Evolutionary conservation across 163 green algal genomes (phyloP), one percentile per base, ranked within the genome.

Genomic region (Chlorella variabilis): DNA sequence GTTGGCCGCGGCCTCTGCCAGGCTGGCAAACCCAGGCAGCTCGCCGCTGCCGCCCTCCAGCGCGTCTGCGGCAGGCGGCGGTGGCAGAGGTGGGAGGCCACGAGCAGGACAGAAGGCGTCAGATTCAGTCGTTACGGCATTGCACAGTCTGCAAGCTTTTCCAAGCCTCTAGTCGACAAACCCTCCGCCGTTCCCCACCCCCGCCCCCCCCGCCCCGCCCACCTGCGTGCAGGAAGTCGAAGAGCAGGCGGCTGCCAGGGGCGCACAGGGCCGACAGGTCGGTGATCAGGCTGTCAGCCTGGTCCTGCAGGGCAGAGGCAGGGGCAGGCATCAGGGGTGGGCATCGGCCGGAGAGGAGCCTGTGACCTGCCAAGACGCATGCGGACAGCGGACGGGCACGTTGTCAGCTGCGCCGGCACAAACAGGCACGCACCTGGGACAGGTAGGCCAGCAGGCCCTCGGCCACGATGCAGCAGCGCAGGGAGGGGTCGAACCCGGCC

Each of bases 361-460:
- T n/a, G n/a, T n/a, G n/a, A n/a, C n/a, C n/a, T n/a, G n/a, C n/a
- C n/a, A n/a, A n/a, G n/a, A n/a, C n/a, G n/a, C n/a, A n/a, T n/a
- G n/a, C n/a, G n/a, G n/a, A n/a, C n/a, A n/a, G n/a, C n/a, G n/a
- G n/a, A n/a, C n/a, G n/a, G n/a, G n/a, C n/a, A n/a, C n/a, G n/a
- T n/a, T n/a, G n/a, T n/a, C n/a, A n/a, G n/a, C n/a, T n/a, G n/a
- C n/a, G n/a, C n/a, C n/a, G n/a, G n/a, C n/a, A n/a, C n/a, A n/a
- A n/a, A 4, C 67, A 54, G 8, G 25, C 29, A 41, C 18, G 23
- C 54, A 77, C 77, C 45, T 80, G 21, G 0, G 85, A 87, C 27
- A 95, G 84, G 82, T 95, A 95, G 85, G 94, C 94, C 41, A 93
- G 77, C 17, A 95, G 86, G 13, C 89, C 91, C 83, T 95, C 91